Evolutionary conservation across 2,329 filamentous ascomycete genomes (phyloP), one percentile per base, ranked within the genome.

Genomic region (Myotisia sp.): DNA sequence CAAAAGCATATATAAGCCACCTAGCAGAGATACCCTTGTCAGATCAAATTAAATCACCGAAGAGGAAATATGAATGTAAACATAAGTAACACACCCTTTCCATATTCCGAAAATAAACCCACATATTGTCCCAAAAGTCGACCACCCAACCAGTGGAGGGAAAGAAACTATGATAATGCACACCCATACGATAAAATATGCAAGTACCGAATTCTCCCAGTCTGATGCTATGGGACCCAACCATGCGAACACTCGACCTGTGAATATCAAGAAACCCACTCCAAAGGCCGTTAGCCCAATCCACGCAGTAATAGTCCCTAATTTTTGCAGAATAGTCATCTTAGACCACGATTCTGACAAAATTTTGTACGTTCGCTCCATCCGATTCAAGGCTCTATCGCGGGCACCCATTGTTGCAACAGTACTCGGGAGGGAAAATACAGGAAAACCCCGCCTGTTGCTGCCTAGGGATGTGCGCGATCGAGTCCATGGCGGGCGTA

Each of bases 71-170:
- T 23, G 5, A 21, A 31, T 3, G 14, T 13, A 5, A 8, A 10
- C n/a, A n/a, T n/a, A n/a, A n/a, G 29, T 7, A 39, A 71, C 63
- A 65, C 74, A 90, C 60, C 75, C 75, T 49, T 74, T 72, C 37
- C 74, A 74, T 46, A 81, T 68, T 0, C 78, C 78, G 52, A 77
- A 82, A 10, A 83, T 70, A 48, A 80, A 82, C 0, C 78, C 78
- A 3, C 73, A 64, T 13, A 79, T 65, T 1, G 76, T 81, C 19
- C 79, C 64, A 47, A 78, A 76, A 1, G 79, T 82, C 41, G 78
- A 82, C 64, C 92, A 93, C 9, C 86, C 86, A 42, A 94, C 78
- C 47, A 92, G 58, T 2, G 86, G 86, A 13, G 86, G 86, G 55
- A 93, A 92, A 2, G 78, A 82, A 10, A 85, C 79, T 26, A 70